Evolutionary conservation across 2,329 filamentous ascomycete genomes (phyloP).

Genomic region (Fusarium newnesense): DNA sequence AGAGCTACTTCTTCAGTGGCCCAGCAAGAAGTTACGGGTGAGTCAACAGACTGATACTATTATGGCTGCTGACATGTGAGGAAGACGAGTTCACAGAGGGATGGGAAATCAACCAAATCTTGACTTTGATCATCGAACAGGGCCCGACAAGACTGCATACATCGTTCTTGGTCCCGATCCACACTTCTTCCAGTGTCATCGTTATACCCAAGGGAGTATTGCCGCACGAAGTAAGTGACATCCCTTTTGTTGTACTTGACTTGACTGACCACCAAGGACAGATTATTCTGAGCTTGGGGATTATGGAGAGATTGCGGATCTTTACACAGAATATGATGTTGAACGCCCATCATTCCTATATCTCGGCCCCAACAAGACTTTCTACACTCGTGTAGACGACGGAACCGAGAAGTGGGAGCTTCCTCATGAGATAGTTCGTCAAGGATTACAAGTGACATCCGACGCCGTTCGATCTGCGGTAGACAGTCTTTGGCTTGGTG

Average conservation of each 20-base stretch:
- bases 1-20: slow-evolving; percentile 38
- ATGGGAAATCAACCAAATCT: neutral
- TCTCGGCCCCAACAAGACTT: slow-evolving; percentile 29
- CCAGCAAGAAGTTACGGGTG: slow-evolving; percentile 34
- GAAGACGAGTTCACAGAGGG: slow-evolving; percentile 10
- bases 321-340: slow-evolving; percentile 32
- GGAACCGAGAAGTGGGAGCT: slow-evolving; percentile 33
- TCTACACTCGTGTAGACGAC: slow-evolving; percentile 32
- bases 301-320: slow-evolving; percentile 28
- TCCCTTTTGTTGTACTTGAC: fast-evolving
- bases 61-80: neutral
- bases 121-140: slow-evolving; percentile 17
- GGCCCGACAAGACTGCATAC: slow-evolving; percentile 14
- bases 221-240: slow-evolving; percentile 24
- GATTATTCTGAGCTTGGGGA: slow-evolving; percentile 30
- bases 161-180: slow-evolving; percentile 34
- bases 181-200: slow-evolving; percentile 38
- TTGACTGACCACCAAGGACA: neutral
- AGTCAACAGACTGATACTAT: neutral
- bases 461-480: slow-evolving; percentile 10
- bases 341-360: slow-evolving; percentile 38
- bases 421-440: neutral
- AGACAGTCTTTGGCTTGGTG: slow-evolving; percentile 36
- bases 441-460: slow-evolving; percentile 15
- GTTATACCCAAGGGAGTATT: slow-evolving; percentile 21